Evolutionary conservation across 2,329 filamentous ascomycete genomes (phyloP).

Genomic region (Alternaria dauci): DNA sequence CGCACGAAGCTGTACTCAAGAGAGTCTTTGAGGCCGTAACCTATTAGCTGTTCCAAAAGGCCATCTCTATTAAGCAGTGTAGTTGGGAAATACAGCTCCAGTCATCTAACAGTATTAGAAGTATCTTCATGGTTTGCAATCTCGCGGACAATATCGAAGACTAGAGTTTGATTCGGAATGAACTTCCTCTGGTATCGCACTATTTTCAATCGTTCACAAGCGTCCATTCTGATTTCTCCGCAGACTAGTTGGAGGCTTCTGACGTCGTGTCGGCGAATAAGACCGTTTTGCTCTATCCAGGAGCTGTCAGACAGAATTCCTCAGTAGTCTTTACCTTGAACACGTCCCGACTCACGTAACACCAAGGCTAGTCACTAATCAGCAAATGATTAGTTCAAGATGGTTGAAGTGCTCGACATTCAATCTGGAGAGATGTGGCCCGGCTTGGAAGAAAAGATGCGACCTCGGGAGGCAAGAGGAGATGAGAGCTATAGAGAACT

Average conservation of each 20-base stretch:
- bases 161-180: too few species aligned
- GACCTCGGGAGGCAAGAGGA: not conserved
- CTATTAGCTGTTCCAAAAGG: not conserved
- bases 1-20: not conserved
- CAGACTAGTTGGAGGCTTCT: not conserved
- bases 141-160: not conserved
- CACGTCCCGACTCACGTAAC: not conserved
- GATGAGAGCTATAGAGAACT: not conserved
- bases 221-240: not conserved
- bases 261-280: not conserved
- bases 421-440: not conserved
- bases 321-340: not conserved
- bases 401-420: not conserved
- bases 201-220: too few species aligned
- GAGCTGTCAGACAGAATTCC: not conserved
- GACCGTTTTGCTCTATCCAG: not conserved
- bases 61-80: not conserved
- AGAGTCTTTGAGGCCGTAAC: not conserved
- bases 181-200: not conserved
- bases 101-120: not conserved
- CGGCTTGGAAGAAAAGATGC: not conserved
- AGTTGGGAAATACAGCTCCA: not conserved
- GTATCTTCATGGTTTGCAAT: not conserved
- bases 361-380: not conserved
- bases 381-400: not conserved